phyloP scores from a whole-genome alignment of 768 basidiomycete species.

The Termitomyces sp. region DNA sequence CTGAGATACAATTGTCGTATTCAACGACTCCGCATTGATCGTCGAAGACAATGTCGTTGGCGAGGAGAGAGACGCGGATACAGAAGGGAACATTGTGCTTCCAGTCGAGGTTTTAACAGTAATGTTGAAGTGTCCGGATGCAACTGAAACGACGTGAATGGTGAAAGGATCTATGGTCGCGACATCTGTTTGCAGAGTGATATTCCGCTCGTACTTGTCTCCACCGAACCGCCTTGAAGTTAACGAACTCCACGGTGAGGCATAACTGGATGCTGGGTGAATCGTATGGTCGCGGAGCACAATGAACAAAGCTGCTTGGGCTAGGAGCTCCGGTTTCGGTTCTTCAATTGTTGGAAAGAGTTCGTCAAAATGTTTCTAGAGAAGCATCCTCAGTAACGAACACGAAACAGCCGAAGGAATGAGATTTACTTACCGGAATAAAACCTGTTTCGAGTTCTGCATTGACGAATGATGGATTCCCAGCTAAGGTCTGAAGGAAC shows the following conservation, averaged over 20 bases:
- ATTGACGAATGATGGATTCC: constrained; percentile 67
- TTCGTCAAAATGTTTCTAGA: constrained; percentile 74
- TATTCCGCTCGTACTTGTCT: constrained; percentile 53
- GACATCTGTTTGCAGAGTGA: constrained; percentile 59
- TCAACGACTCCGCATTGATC: constrained; percentile 40
- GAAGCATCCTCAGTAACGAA: background rate
- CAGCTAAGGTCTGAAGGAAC: constrained; percentile 75
- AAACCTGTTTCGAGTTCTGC: constrained; percentile 91
- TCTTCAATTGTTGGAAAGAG: constrained; percentile 66
- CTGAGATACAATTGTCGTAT: constrained; percentile 75
- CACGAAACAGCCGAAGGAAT: background rate
- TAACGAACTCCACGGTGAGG: constrained; percentile 67
- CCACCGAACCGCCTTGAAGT: constrained; percentile 76
- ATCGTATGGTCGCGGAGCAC: constrained; percentile 53
- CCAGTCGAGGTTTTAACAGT: constrained; percentile 31
- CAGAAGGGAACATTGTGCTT: constrained; percentile 35
- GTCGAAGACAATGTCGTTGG: constrained; percentile 49
- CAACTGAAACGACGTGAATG: constrained; percentile 31
- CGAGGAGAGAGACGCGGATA: constrained; percentile 52
- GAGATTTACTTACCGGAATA: constrained; percentile 52
- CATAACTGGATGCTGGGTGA: constrained; percentile 15
- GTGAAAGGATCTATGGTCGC: constrained; percentile 32
- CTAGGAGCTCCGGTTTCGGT: constrained; percentile 60
- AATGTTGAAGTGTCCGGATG: constrained; percentile 47
- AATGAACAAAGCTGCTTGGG: constrained; percentile 76